Conservation (phyloP, 148 eudicot species). For the Amaranthus palmeri region DNA sequence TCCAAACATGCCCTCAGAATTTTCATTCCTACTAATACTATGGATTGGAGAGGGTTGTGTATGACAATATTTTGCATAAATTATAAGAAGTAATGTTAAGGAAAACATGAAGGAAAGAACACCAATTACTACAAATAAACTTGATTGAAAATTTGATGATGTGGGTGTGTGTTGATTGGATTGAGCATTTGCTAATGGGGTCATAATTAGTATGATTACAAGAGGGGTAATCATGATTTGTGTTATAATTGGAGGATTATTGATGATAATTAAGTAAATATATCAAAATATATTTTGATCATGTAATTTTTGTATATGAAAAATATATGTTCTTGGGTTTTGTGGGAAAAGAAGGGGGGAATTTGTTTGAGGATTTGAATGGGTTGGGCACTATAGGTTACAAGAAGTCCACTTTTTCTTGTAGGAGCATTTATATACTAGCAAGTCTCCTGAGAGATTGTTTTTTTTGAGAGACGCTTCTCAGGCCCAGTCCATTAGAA, state of each 20-base stretch:
- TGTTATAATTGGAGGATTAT: neutral
- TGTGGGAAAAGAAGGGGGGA: neutral
- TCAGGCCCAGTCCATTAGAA: no score
- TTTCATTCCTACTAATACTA: slow-evolving; percentile 5
- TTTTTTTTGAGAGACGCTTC: no score
- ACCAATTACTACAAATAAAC: slow-evolving; percentile 56
- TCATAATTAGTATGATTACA: neutral
- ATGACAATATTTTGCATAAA: slow-evolving; percentile 53
- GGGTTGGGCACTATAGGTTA: slow-evolving; percentile 5
- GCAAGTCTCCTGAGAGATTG: no score
- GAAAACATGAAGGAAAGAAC: slow-evolving; percentile 50
- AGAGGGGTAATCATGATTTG: neutral
- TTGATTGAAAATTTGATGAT: slow-evolving; percentile 48
- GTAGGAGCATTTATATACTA: neutral
- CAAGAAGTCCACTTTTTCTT: neutral
- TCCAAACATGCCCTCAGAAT: slow-evolving; percentile 13
- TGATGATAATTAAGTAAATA: neutral
- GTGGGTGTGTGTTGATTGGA: slow-evolving; percentile 12
- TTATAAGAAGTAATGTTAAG: slow-evolving; percentile 42
- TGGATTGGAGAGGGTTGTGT: slow-evolving; percentile 11
- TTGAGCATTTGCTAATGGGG: slow-evolving; percentile 17
- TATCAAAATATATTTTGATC: neutral
- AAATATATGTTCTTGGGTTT: neutral
- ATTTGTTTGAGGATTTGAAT: neutral
- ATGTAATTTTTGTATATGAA: slow-evolving; percentile 8